These are phyloP conservation scores for Tylopilus sp. DNA, from an alignment of 768 basidiomycete genomes.

Conservation along the genomic window DNA sequence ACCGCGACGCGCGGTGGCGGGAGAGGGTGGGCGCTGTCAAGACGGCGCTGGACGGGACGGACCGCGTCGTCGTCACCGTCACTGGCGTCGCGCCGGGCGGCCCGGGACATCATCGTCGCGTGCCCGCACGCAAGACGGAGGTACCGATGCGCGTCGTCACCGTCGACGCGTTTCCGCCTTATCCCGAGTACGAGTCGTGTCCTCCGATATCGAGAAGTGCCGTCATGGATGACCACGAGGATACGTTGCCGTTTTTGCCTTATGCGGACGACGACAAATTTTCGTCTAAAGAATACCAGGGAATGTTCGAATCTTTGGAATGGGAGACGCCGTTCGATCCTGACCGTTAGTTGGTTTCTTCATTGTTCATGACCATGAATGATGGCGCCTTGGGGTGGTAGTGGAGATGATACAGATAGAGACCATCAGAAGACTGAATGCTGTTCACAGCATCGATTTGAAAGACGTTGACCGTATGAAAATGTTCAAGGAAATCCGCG, in stretches of 20 bases:
- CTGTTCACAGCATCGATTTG: slow-evolving; percentile 27
- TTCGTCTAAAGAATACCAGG: slow-evolving; percentile 26
- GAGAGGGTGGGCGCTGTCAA: not conserved
- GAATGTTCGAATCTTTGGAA: slow-evolving; percentile 21
- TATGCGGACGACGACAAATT: slow-evolving; percentile 48
- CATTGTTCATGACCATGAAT: not conserved
- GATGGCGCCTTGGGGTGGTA: slow-evolving; percentile 12
- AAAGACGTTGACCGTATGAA: slow-evolving; percentile 35
- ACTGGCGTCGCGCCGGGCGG: slow-evolving; percentile 1
- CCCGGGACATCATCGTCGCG: not conserved
- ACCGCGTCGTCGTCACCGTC: slow-evolving; percentile 3
- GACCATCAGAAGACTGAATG: slow-evolving; percentile 38
- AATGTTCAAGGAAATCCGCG: slow-evolving; percentile 27
- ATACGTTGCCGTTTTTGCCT: slow-evolving; percentile 35
- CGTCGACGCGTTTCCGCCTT: slow-evolving; percentile 16
- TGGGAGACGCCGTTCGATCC: slow-evolving; percentile 46
- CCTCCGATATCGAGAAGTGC: slow-evolving; percentile 39
- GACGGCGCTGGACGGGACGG: not conserved
- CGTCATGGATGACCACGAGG: not conserved
- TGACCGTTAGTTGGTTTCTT: slow-evolving; percentile 39
- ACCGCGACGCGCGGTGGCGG: not conserved
- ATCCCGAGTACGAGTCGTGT: slow-evolving; percentile 44
- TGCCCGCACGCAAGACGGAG: not conserved
- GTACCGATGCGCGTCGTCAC: slow-evolving; percentile 15
- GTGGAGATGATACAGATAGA: slow-evolving; percentile 51